Evolutionary conservation across 331 rosid genomes (phyloP).

Genomic region (Acacia concinna): DNA sequence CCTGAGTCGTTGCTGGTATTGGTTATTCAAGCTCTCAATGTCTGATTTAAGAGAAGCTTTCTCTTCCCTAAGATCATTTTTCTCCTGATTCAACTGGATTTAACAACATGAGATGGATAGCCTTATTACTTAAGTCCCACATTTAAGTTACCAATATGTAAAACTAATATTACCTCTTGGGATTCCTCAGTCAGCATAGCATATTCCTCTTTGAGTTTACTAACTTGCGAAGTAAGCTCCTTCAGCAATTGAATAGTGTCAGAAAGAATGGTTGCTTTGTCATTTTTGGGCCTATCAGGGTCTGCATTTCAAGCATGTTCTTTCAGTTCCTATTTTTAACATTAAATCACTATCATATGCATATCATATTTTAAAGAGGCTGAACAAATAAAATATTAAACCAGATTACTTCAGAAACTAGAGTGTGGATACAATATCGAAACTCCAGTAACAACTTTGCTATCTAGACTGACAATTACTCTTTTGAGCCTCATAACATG

Average conservation of each 20-base stretch:
- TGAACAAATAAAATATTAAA: neutral
- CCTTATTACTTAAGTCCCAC: slow-evolving; percentile 7
- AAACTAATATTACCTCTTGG: slow-evolving; percentile 57
- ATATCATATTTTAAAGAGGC: slow-evolving; percentile 21
- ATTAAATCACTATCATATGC: slow-evolving; percentile 23
- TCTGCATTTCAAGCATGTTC: slow-evolving; percentile 53
- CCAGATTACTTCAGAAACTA: neutral
- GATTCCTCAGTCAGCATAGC: slow-evolving; percentile 73
- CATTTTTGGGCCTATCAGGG: slow-evolving; percentile 91
- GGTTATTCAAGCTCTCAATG: slow-evolving; percentile 70
- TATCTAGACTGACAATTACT: neutral
- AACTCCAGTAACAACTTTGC: neutral
- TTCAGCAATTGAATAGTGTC: slow-evolving; percentile 85
- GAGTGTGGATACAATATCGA: neutral
- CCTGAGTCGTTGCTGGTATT: slow-evolving; percentile 82
- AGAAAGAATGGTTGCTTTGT: slow-evolving; percentile 75
- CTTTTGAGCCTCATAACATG: neutral
- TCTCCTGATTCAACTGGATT: slow-evolving; percentile 77
- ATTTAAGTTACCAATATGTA: slow-evolving; percentile 3
- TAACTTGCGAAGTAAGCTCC: slow-evolving; percentile 81
- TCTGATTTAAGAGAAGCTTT: slow-evolving; percentile 81
- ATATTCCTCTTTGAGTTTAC: slow-evolving; percentile 71
- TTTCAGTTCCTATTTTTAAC: slow-evolving; percentile 19
- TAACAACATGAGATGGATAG: slow-evolving; percentile 26
- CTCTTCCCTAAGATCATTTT: slow-evolving; percentile 96